Percentiles rank a stretch among this genome's conserved stretches.
Evolutionary conservation across 2,329 filamentous ascomycete species (phyloP).

Genomic region (Aspergillus pseudoviridinutans): DNA sequence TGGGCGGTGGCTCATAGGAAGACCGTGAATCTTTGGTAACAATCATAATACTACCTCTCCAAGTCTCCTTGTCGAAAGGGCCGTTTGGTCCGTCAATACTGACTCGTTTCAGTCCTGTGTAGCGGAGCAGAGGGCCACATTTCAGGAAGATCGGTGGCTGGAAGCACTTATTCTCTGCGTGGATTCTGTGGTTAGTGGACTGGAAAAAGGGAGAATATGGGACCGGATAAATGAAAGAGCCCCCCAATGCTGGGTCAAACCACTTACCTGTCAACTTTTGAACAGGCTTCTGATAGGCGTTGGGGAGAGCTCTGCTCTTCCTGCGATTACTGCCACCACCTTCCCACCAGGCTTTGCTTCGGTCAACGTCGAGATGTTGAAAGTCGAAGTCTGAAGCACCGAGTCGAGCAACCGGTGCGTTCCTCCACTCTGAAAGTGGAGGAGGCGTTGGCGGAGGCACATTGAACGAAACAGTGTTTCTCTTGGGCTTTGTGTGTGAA

Average conservation of each 20-base stretch:
- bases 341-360: conserved; percentile 74
- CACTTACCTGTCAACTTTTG: conserved; percentile 31
- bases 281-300: conserved; percentile 30
- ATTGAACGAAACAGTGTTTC: conserved; percentile 44
- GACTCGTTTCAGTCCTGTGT: conserved; percentile 72
- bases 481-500: conserved; percentile 30
- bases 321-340: conserved; percentile 46
- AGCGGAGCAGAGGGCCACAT: conserved; percentile 85
- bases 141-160: conserved; percentile 79
- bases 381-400: conserved; percentile 59
- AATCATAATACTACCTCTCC: conserved; percentile 94
- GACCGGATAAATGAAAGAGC: neutral
- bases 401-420: conserved; percentile 60
- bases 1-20: conserved; percentile 73
- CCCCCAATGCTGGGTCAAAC: neutral
- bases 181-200: conserved; percentile 37
- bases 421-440: conserved; percentile 62
- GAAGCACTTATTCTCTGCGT: conserved; percentile 59
- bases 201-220: neutral
- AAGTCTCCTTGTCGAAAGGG: conserved; percentile 66
- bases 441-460: conserved; percentile 45
- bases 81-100: conserved; percentile 31
- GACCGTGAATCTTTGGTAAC: conserved; percentile 83
- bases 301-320: conserved; percentile 43
- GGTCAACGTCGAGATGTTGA: conserved; percentile 45